Percentiles rank a stretch among this genome's conserved stretches.
Conservation (phyloP, 768 basidiomycete species). For the Boletus tylopilopsis region DNA sequence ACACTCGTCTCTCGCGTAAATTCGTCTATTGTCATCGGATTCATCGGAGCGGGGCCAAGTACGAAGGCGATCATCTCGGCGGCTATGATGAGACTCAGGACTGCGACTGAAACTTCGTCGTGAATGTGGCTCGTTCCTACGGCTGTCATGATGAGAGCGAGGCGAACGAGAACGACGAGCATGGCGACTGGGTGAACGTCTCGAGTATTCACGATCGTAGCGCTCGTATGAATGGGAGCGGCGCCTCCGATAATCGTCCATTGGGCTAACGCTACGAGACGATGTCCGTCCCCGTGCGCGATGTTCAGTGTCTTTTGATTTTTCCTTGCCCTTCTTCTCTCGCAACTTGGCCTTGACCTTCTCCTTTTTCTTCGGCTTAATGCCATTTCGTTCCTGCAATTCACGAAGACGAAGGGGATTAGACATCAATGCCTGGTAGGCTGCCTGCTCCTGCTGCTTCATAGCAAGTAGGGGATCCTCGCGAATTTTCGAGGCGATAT, state of each 20-base stretch:
- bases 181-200: slow-evolving; percentile 44
- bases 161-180: slow-evolving; percentile 49
- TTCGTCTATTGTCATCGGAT: slow-evolving; percentile 41
- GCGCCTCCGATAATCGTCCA: slow-evolving; percentile 20
- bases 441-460: slow-evolving; percentile 95
- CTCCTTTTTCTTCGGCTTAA: slow-evolving; percentile 76
- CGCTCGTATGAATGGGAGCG: slow-evolving; percentile 33
- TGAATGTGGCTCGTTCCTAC: slow-evolving; percentile 18
- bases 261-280: slow-evolving; percentile 33
- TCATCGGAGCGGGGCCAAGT: slow-evolving; percentile 51
- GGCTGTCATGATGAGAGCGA: slow-evolving; percentile 21
- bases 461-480: slow-evolving; percentile 97
- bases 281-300: slow-evolving; percentile 27
- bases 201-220: slow-evolving; percentile 24
- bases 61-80: slow-evolving; percentile 26
- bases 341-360: slow-evolving; percentile 52
- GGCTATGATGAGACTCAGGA: slow-evolving; percentile 20
- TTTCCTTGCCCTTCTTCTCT: slow-evolving; percentile 38
- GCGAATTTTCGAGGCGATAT: slow-evolving; percentile 89
- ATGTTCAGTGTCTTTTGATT: slow-evolving; percentile 26
- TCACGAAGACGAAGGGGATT: slow-evolving; percentile 83
- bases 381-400: slow-evolving; percentile 77
- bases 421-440: slow-evolving; percentile 79
- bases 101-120: slow-evolving; percentile 31
- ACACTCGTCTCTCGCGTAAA: slow-evolving; percentile 26